Evolutionary conservation across 78 protist species (phyloP), one percentile per base, ranked within the genome.

Genomic region (Chrysochromulina parva): DNA sequence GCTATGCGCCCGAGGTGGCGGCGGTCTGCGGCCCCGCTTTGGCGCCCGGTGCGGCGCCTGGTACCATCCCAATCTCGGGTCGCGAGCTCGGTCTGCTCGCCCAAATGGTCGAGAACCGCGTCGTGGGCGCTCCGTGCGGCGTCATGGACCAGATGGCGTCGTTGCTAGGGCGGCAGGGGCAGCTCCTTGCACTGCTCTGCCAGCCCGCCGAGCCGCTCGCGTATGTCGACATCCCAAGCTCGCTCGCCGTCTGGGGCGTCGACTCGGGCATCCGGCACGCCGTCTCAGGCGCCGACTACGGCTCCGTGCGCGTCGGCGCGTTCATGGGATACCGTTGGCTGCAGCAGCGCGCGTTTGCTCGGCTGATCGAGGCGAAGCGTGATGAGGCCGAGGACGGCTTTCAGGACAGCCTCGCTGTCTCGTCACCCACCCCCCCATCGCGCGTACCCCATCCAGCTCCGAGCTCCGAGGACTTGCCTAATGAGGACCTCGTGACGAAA

Each of bases 71-170:
- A 10, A 17, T 28, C 50, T 7, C 57, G 57, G 19, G 26, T 1
- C 62, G 62, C 0, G n/a, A 20, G 62, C 57, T 78, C 62, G 86
- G 52, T 14, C 55, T 78, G 24, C 62, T 52, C 86, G 47, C 38
- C 28, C 86, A 78, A 19, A 5, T 1, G 48, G 86, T 53, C 17
- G 86, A 78, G 86, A 78, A 78, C 50, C 24, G 4, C 24, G 86
- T 53, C n/a, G 86, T 69, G 24, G 86, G 86, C 11, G 86, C 86
- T 26, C 86, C 86, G 62, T 78, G 86, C 60, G 86, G 86, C 47
- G 50, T 78, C 26, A 78, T 78, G 86, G 86, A 78, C 60, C 86
- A 78, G 86, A 50, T 78, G 62, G 86, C 62, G 38, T 24, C 24
- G 24, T 10, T 50, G 62, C 47, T 53, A 28, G 86, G 86, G 26